These are phyloP conservation scores for Kuraishia hungarica DNA, from an alignment of 805 yeast species.

Conservation along the genomic window DNA sequence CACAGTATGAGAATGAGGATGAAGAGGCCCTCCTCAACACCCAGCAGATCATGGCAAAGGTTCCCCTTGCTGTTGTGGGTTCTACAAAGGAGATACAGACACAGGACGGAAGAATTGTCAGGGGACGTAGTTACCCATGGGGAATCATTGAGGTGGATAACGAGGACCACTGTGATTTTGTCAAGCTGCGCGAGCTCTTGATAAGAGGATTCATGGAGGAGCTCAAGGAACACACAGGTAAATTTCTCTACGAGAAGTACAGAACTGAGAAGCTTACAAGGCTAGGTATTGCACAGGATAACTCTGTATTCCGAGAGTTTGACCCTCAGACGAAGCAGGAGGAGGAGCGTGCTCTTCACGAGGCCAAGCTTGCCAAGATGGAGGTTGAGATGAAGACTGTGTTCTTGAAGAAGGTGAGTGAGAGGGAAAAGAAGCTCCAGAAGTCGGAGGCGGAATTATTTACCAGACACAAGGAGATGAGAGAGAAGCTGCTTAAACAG, in stretches of 20 bases:
- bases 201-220: constrained; percentile 91
- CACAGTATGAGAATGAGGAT: constrained; percentile 75
- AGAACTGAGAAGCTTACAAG: constrained; percentile 72
- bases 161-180: constrained; percentile 88
- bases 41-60: constrained; percentile 53
- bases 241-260: constrained; percentile 76
- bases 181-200: constrained; percentile 78
- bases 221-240: constrained; percentile 76
- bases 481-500: constrained; percentile 85
- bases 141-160: constrained; percentile 94
- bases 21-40: constrained; percentile 69
- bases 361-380: constrained; percentile 87
- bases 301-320: constrained; percentile 86
- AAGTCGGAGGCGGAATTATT: constrained; percentile 95
- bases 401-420: constrained; percentile 92
- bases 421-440: constrained; percentile 95
- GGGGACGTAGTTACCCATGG: constrained; percentile 97
- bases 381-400: constrained; percentile 95
- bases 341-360: constrained; percentile 89
- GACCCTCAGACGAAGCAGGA: constrained; percentile 89
- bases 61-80: constrained; percentile 94
- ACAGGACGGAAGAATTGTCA: constrained; percentile 67
- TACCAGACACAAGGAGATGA: constrained; percentile 94
- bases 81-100: constrained; percentile 66
- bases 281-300: constrained; percentile 90